Conservation (phyloP, 768 basidiomycete genomes). For the Xerocomellus dryophilus region DNA sequence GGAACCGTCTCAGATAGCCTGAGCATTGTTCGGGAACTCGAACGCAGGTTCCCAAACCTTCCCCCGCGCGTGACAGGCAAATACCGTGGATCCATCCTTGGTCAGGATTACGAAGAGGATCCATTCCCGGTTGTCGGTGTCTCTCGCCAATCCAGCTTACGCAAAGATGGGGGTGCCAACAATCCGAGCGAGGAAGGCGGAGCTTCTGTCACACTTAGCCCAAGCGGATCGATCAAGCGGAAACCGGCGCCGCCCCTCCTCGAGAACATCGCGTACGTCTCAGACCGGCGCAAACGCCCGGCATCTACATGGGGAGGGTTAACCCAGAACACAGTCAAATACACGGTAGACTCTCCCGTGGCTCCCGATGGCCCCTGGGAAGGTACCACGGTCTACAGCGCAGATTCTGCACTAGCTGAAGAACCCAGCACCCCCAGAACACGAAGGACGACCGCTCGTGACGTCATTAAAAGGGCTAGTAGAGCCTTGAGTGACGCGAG, state of each 20-base stretch:
- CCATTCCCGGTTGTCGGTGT: constrained; percentile 22
- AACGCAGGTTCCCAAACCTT: constrained; percentile 52
- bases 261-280: constrained; percentile 9
- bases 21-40: constrained; percentile 48
- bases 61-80: constrained; percentile 36
- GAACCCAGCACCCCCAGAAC: constrained; percentile 10
- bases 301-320: constrained; percentile 28
- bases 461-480: constrained; percentile 21
- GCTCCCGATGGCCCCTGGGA: constrained; percentile 8
- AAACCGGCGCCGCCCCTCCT: constrained; percentile 32
- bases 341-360: constrained; percentile 1
- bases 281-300: constrained; percentile 2
- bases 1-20: constrained; percentile 41
- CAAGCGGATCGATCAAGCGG: constrained; percentile 27
- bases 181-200: constrained; percentile 14
- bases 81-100: constrained; percentile 26
- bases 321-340: neutral
- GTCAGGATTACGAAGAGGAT: constrained; percentile 24
- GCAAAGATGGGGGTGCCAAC: neutral
- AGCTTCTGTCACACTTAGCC: constrained; percentile 1
- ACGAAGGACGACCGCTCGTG: constrained; percentile 13
- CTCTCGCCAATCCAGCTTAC: constrained; percentile 24
- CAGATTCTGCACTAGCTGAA: neutral
- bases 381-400: neutral
- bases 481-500: constrained; percentile 27